Evolutionary conservation across 352 stramenopile species (phyloP).

Genomic region (Stramenopiles sp.): DNA sequence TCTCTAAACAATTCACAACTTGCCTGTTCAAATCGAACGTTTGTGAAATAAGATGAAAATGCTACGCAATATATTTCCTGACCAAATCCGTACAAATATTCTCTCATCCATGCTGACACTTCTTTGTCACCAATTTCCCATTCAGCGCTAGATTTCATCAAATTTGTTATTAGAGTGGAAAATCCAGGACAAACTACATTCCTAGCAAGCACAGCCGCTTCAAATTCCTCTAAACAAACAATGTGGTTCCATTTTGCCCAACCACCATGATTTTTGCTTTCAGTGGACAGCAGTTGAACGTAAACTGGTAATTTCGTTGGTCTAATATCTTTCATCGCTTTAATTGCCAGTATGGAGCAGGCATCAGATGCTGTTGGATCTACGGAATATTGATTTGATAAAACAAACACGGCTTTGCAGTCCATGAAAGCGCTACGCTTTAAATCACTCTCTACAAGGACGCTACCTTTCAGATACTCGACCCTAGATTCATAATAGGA

Average conservation of each 20-base stretch:
- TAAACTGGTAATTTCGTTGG: slow-evolving; percentile 36
- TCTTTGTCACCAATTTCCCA: background rate
- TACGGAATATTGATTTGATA: slow-evolving; percentile 36
- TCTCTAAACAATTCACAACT: background rate
- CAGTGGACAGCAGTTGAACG: slow-evolving; percentile 45
- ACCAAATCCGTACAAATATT: slow-evolving; percentile 15
- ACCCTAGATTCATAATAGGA: slow-evolving; percentile 45
- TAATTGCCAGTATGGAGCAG: slow-evolving; percentile 25
- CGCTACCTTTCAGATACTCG: slow-evolving; percentile 44
- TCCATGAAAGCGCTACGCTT: slow-evolving; percentile 30
- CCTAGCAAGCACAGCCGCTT: slow-evolving; percentile 43
- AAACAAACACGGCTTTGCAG: slow-evolving; percentile 48
- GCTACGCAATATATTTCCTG: slow-evolving; percentile 15
- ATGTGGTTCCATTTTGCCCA: slow-evolving; percentile 42
- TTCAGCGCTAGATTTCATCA: slow-evolving; percentile 27
- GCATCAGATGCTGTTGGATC: slow-evolving; percentile 4
- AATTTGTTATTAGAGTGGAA: slow-evolving; percentile 45
- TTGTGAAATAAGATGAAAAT: slow-evolving; percentile 6
- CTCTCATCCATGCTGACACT: slow-evolving; percentile 10
- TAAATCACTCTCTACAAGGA: slow-evolving; percentile 43
- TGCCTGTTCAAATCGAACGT: slow-evolving; percentile 8
- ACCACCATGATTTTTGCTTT: slow-evolving; percentile 43
- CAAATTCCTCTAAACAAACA: slow-evolving; percentile 46
- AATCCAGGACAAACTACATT: slow-evolving; percentile 41
- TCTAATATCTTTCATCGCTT: background rate